Evolutionary conservation across 31 red algal species (phyloP).

Genomic region (Asparagopsis taxiformis): DNA sequence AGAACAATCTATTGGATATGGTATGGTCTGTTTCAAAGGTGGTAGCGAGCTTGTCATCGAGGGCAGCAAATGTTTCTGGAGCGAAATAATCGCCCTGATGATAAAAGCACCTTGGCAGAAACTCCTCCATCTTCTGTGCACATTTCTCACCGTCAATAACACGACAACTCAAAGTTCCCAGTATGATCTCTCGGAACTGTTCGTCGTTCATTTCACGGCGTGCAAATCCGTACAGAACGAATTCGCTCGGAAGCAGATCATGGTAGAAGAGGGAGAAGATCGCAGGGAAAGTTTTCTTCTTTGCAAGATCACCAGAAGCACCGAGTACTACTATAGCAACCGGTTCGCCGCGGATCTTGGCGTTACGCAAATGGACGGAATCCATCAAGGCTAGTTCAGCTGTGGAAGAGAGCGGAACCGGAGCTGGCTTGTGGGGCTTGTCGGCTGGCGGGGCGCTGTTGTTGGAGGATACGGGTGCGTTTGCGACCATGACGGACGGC

Average conservation of each 20-base stretch:
- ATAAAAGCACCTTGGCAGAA: constrained; percentile 85
- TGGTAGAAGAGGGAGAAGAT: constrained; percentile 91
- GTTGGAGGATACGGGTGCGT: too few relatives aligned
- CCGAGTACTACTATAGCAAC: constrained; percentile 80
- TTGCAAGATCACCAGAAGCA: constrained; percentile 91
- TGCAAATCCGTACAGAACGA: constrained; percentile 84
- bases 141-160: constrained; percentile 87
- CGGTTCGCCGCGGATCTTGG: constrained; percentile 54
- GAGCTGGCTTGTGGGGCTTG: too few relatives aligned
- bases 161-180: constrained; percentile 71
- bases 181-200: constrained; percentile 79
- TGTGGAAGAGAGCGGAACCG: constrained; percentile 1
- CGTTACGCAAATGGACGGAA: constrained; percentile 69
- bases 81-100: constrained; percentile 67
- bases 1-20: constrained; percentile 78
- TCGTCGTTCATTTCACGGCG: constrained; percentile 63
- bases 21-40: constrained; percentile 28
- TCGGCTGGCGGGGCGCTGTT: too few relatives aligned
- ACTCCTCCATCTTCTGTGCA: constrained; percentile 82
- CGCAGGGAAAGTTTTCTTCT: constrained; percentile 92
- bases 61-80: constrained; percentile 27
- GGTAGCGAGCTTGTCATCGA: constrained; percentile 42
- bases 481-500: too few relatives aligned
- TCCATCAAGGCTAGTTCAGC: constrained; percentile 77
- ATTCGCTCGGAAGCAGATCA: constrained; percentile 80